Conservation (phyloP, 176 grass and related monocot genomes). For the Eleusine coracana region DNA sequence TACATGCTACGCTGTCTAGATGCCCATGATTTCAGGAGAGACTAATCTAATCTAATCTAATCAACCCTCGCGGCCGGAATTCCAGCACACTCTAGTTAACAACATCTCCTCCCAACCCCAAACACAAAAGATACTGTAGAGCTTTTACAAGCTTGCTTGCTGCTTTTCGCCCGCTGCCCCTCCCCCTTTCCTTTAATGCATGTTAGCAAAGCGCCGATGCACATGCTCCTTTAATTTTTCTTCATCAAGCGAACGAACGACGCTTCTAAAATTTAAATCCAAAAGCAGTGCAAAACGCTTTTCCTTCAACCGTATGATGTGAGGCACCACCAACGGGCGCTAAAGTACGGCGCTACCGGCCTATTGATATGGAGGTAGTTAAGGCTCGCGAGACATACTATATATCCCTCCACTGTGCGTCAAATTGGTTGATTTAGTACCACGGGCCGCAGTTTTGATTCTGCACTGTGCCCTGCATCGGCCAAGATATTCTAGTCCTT, state of each 20-base stretch:
- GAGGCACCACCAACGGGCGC: constrained; percentile 44
- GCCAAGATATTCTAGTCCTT: constrained; percentile 23
- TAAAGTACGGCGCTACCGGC: constrained; percentile 31
- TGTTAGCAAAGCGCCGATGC: constrained; percentile 32
- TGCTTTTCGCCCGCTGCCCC: constrained; percentile 8
- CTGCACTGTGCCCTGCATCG: constrained; percentile 14
- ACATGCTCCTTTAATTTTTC: constrained; percentile 30
- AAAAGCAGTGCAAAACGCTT: constrained; percentile 27
- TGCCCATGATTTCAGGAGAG: constrained; percentile 48
- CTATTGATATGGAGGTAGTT: constrained; percentile 40
- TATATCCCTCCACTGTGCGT: constrained; percentile 37
- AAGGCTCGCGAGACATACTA: not conserved
- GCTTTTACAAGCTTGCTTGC: constrained; percentile 37
- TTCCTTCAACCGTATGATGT: constrained; percentile 27
- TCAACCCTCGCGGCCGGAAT: not conserved
- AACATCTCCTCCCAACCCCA: not conserved
- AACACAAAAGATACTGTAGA: not conserved
- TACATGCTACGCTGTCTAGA: not conserved
- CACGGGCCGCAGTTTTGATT: constrained; percentile 13
- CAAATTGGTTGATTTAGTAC: not conserved
- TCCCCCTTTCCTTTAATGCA: constrained; percentile 34
- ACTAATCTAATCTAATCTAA: constrained; percentile 11
- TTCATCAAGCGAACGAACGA: not conserved
- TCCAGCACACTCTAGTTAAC: constrained; percentile 24
- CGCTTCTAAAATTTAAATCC: constrained; percentile 37